Conservation (phyloP, 2,329 filamentous ascomycete genomes). For the Neophaeococcomyces aloes region DNA sequence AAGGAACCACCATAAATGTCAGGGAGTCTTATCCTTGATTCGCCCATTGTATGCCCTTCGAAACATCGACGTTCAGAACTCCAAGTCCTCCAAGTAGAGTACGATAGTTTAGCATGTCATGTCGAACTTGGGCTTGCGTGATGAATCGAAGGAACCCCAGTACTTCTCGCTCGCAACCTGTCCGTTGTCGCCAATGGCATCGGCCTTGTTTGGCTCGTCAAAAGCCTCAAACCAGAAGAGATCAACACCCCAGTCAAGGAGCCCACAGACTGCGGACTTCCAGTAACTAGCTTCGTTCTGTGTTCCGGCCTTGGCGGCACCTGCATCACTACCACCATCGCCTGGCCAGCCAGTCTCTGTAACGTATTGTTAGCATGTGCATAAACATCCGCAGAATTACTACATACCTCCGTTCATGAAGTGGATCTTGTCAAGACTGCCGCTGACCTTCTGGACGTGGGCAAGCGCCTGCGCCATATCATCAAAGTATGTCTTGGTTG, state of each 20-base stretch:
- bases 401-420: slow-evolving; percentile 59
- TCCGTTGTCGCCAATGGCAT: slow-evolving; percentile 53
- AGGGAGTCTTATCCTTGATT: no score
- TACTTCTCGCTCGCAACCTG: slow-evolving; percentile 52
- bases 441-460: slow-evolving; percentile 51
- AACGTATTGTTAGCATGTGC: neutral
- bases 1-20: no score
- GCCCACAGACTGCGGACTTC: slow-evolving; percentile 51
- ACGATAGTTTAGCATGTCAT: slow-evolving; percentile 13
- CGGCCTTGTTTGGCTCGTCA: slow-evolving; percentile 62
- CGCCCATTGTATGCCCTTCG: no score
- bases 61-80: no score
- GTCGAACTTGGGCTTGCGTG: slow-evolving; percentile 36
- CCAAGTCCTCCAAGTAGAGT: neutral
- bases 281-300: slow-evolving; percentile 52
- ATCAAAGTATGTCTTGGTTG: slow-evolving; percentile 54
- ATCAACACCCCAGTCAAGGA: slow-evolving; percentile 56
- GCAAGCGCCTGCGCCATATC: slow-evolving; percentile 55
- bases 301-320: slow-evolving; percentile 48
- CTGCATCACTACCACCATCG: slow-evolving; percentile 50
- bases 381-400: slow-evolving; percentile 24
- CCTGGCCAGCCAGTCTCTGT: slow-evolving; percentile 19
- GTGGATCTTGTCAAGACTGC: slow-evolving; percentile 45
- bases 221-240: slow-evolving; percentile 66
- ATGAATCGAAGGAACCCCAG: slow-evolving; percentile 57